Conservation (phyloP, 805 yeast genomes). For the Saccharomycopsis olivae region DNA sequence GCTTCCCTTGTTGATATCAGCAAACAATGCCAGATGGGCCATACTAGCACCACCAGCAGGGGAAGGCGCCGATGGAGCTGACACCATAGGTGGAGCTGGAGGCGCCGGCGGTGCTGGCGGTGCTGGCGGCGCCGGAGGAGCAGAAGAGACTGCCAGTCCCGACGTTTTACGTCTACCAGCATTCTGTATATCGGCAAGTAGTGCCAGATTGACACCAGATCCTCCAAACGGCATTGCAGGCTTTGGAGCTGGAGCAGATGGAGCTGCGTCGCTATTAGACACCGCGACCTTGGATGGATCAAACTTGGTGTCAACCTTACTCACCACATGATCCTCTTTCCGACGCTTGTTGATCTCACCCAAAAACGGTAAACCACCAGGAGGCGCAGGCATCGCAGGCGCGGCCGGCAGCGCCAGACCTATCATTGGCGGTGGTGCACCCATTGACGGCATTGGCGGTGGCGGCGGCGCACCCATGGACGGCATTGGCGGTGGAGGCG, state of each 20-base stretch:
- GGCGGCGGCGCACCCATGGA: conserved; percentile 17
- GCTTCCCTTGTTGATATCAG: too few species aligned
- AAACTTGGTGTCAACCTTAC: conserved; percentile 23
- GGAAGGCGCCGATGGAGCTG: conserved; percentile 22
- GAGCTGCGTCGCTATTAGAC: conserved; percentile 11
- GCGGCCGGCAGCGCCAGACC: background rate
- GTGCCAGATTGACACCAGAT: background rate
- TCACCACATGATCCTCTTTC: conserved; percentile 41
- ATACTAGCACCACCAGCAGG: too few species aligned
- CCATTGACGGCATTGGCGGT: conserved; percentile 10
- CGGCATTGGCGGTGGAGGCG: conserved; percentile 9
- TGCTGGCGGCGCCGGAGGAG: too few species aligned
- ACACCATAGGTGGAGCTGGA: conserved; percentile 22
- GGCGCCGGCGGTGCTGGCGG: conserved; percentile 19
- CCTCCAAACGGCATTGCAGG: too few species aligned
- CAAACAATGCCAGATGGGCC: too few species aligned
- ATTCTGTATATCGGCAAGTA: conserved; percentile 5
- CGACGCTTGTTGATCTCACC: conserved; percentile 49
- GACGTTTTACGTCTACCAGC: conserved; percentile 7
- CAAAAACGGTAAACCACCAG: conserved; percentile 44
- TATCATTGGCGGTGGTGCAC: conserved; percentile 19
- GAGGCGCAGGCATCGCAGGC: conserved; percentile 20
- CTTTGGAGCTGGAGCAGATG: conserved; percentile 15
- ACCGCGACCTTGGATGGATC: conserved; percentile 19
- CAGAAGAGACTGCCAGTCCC: too few species aligned